Base-by-base conservation (phyloP, 805 yeast species). In the Metschnikowia henanensis region DNA sequence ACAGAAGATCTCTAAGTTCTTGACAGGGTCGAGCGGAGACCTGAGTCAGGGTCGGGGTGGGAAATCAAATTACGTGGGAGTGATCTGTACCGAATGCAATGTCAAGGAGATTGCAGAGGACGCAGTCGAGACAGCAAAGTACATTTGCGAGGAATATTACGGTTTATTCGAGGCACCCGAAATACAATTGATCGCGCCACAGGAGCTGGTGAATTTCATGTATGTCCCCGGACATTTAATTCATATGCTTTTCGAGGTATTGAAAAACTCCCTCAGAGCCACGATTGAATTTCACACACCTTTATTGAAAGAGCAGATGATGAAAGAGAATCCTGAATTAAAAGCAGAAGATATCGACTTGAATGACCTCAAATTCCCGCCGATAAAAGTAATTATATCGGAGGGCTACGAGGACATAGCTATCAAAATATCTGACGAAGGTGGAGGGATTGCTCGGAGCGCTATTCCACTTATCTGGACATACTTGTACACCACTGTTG, bases 201-300 rank as follows among this genome's bases (percentile, higher is more conserved):
- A 80, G 17, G 85, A 86, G 59, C 72, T 65, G 53, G 77, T 89
- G 55, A 79, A 79, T 43, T 89, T 90, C 65, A 86, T 88, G 88
- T 89, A 89, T 59, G 95, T 90, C 10, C 96, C 96, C 2, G 96
- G 96, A 10, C 96, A 89, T 68, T 75, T 89, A 60, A 84, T 87
- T 57, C 97, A 89, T 59, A 89, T 90, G 91, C 66, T 90, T 8
- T 90, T 88, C 62, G 97, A 89, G 67, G 85, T 89, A 6, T 73
- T 89, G 62, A 89, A 89, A 60, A 89, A 89, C 69, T 85, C 95
- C 16, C 71, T 89, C 42, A 70, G 97, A 29, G 97, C 97, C 12
- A 91, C 95, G 0, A 90, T 89, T 39, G 97, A 89, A 63, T 81
- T 80, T 49, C 87, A 84, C 50, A 76, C 84, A 29, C 79, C 79